These are phyloP conservation scores for Dioscorea cayenensis DNA, from an alignment of 116 monocot genomes.

Conservation along the genomic window DNA sequence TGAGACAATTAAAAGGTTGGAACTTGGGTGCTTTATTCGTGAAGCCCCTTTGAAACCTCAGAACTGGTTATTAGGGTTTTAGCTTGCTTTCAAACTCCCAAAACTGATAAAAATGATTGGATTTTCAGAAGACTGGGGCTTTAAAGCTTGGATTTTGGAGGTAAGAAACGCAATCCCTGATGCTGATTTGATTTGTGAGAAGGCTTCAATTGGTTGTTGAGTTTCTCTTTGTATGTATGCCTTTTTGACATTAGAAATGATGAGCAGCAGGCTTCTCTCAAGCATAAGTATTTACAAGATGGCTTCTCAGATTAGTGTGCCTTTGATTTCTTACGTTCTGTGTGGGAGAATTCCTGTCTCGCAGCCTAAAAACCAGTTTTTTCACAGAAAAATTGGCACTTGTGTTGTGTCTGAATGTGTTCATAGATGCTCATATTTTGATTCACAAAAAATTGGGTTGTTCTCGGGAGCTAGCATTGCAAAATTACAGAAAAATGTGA, in stretches of 20 bases:
- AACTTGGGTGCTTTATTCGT: background rate
- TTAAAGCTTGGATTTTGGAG: background rate
- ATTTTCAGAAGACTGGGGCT: background rate
- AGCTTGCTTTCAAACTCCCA: background rate
- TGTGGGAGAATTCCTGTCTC: conserved; percentile 2
- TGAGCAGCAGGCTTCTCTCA: background rate
- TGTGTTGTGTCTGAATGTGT: background rate
- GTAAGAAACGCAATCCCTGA: conserved; percentile 4
- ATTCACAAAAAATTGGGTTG: background rate
- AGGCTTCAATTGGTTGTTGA: background rate
- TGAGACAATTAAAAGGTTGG: background rate
- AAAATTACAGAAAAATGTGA: background rate
- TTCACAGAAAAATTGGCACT: background rate
- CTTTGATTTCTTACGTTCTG: background rate
- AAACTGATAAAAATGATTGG: background rate
- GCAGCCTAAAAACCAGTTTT: background rate
- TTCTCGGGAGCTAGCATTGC: background rate
- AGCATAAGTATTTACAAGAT: conserved; percentile 11
- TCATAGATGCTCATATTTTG: background rate
- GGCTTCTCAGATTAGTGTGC: conserved; percentile 1
- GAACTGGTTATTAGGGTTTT: background rate
- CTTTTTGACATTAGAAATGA: conserved; percentile 7
- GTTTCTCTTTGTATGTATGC: background rate
- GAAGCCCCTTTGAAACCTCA: background rate
- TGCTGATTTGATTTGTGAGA: background rate